phyloP scores from a whole-genome alignment of 2,329 filamentous ascomycete species.

The Eutypa lata region DNA sequence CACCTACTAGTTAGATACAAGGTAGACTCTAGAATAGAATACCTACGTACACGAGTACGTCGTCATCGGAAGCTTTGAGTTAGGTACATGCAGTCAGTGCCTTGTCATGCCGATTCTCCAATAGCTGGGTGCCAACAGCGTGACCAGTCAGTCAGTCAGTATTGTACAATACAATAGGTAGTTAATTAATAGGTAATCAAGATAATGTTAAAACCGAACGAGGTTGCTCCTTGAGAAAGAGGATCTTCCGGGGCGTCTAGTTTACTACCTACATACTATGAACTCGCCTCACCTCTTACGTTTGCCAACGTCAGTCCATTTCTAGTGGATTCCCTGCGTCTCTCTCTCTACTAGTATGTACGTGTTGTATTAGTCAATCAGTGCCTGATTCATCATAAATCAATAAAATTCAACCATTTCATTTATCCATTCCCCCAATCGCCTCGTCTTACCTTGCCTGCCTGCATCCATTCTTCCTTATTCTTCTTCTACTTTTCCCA shows the following conservation, averaged over 20 bases:
- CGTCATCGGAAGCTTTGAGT: not conserved
- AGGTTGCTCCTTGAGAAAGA: not conserved
- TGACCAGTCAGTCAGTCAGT: not conserved
- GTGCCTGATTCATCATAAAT: not conserved
- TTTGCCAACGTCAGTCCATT: not conserved
- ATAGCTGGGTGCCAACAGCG: not conserved
- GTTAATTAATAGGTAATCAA: too few relatives aligned
- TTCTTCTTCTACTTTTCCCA: not conserved
- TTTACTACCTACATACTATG: not conserved
- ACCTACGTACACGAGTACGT: not conserved
- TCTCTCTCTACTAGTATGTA: not conserved
- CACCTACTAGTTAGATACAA: too few relatives aligned
- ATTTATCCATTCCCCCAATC: not conserved
- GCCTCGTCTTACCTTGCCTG: not conserved
- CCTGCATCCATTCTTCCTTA: too few relatives aligned
- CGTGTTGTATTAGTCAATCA: not conserved
- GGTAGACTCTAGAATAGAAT: too few relatives aligned
- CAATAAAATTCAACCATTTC: not conserved
- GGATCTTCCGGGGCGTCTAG: not conserved
- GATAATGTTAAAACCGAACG: not conserved
- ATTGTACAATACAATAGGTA: too few relatives aligned
- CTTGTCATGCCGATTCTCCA: not conserved
- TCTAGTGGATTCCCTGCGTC: not conserved
- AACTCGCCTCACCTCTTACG: not conserved
- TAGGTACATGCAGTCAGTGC: not conserved